Evolutionary conservation across 177 flowering plant species (phyloP), one percentile per base, ranked within the genome.

Genomic region (Vitis hybrid): DNA sequence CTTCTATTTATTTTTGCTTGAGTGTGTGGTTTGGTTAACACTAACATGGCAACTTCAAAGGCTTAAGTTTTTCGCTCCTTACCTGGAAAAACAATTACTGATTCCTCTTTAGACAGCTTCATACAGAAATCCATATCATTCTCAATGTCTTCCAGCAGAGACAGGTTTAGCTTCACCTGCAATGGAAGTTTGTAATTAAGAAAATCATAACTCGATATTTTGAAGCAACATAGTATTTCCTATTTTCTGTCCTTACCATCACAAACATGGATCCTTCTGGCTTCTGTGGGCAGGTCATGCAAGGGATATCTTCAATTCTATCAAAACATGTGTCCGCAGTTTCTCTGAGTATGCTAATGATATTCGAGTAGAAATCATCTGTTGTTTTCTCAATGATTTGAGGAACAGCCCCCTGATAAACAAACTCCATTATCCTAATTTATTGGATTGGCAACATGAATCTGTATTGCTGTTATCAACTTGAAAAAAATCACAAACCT

Each of bases 21-120:
- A 39, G 45, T 39, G 45, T 39, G 7, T 39, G 45, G 45, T 34
- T 34, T 34, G 45, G 45, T 39, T 39, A 7, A 39, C 45, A 39
- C 45, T 39, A 39, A 0, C 45, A 39, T 39, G 45, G 6, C 1
- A 0, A 39, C 8, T 26, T 26, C 29, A 26, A 26, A 26, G 29
- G 29, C 29, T 26, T 26, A 26, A 1, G 12, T 54, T 29, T 22
- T 10, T 11, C 3, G 5, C 1, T 64, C 34, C 62, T 69, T 71
- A 86, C 94, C 94, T 4, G 91, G 91, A 10, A 86, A 70, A 71
- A 87, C 68, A 19, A 89, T 70, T 3, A 85, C 85, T 10, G 87
- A 80, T 78, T 87, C 91, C 79, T 89, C 91, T 56, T 68, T 76
- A 45, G 77, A 82, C 51, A 85, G 76, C 75, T 78, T 77, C 2